Base-by-base conservation (phyloP, 768 basidiomycete species). In the Psilocybe cyanescens region DNA sequence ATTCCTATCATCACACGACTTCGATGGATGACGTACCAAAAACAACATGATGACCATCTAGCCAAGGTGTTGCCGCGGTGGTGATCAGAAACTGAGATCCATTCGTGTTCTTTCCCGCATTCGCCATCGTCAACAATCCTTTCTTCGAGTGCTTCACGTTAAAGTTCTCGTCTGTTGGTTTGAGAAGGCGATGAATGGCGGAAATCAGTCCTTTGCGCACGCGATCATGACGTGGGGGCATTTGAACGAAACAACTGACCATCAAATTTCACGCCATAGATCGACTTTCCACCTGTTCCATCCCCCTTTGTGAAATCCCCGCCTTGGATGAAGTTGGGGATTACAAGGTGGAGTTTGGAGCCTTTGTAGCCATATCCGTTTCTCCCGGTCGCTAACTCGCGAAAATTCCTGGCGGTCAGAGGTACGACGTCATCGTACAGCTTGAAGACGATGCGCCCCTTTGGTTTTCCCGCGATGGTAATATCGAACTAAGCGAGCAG, bases 61-160 rank as follows among this genome's bases (percentile, higher is more conserved):
- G 86, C 92, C 91, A 94, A 39, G 79, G 76, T 3, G 91, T 91
- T 35, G 78, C 75, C 58, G 87, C 88, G 44, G 93, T 95, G 64
- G 91, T 94, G 79, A 96, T 87, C 83, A 97, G 95, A 85, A 96
- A 95, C 74, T 84, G 86, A 17, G 86, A 91, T 12, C 91, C 94
- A 70, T 96, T 96, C 65, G 94, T 95, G 79, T 94, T 87, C 71
- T 75, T 77, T 33, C 89, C 90, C 4, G 88, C 84, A 70, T 95
- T 95, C 24, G 93, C 93, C 88, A 91, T 91, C 55, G 89, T 90
- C 44, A 92, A 79, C 50, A 89, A 71, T 55, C 86, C 86, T 24
- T 81, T 82, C 70, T 88, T 89, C 61, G 75, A 81, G 81, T 97
- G 95, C 76, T 86, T 88, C 62, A 87, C 70, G 64, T 79, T 67